Evolutionary conservation across 257 asterid species (phyloP).

Genomic region (Mentha longifolia): DNA sequence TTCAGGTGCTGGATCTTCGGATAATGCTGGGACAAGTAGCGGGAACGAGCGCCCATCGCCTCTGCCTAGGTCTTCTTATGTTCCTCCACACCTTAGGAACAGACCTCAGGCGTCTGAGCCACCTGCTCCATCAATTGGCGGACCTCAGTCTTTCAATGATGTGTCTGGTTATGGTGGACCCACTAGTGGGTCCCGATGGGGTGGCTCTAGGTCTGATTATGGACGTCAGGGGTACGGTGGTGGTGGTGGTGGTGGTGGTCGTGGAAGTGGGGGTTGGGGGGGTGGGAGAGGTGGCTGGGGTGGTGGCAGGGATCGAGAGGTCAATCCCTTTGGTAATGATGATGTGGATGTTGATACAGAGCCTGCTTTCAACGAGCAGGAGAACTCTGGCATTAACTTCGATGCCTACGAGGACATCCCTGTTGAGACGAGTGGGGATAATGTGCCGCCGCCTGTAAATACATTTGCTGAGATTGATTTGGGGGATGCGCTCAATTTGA

Average conservation of each 20-base stretch:
- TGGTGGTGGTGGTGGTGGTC: slow-evolving; percentile 57
- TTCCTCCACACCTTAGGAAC: slow-evolving; percentile 89
- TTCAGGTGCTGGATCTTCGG: slow-evolving; percentile 51
- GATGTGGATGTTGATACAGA: slow-evolving; percentile 51
- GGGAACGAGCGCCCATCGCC: slow-evolving; percentile 51
- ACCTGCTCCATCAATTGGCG: slow-evolving; percentile 55
- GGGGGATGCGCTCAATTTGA: slow-evolving; percentile 77
- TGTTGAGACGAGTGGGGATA: slow-evolving; percentile 82
- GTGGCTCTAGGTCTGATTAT: slow-evolving; percentile 58
- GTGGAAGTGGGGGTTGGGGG: slow-evolving; percentile 51
- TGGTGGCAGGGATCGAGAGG: slow-evolving; percentile 69
- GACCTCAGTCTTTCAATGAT: slow-evolving; percentile 60
- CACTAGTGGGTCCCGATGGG: slow-evolving; percentile 57
- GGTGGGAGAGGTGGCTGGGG: slow-evolving; percentile 56
- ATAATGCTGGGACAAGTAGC: slow-evolving; percentile 50
- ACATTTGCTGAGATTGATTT: slow-evolving; percentile 86
- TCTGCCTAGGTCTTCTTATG: slow-evolving; percentile 61
- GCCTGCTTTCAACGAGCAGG: slow-evolving; percentile 61
- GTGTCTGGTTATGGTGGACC: slow-evolving; percentile 60
- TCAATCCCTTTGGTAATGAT: slow-evolving; percentile 76
- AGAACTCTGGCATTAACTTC: slow-evolving; percentile 79
- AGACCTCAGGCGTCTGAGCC: slow-evolving; percentile 54
- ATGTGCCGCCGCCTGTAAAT: slow-evolving; percentile 83
- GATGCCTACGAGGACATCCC: slow-evolving; percentile 96
- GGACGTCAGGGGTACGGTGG: slow-evolving; percentile 62